These are phyloP conservation scores for Aspergillus tanneri DNA, from an alignment of 2,329 filamentous ascomycete species.

Conservation along the genomic window DNA sequence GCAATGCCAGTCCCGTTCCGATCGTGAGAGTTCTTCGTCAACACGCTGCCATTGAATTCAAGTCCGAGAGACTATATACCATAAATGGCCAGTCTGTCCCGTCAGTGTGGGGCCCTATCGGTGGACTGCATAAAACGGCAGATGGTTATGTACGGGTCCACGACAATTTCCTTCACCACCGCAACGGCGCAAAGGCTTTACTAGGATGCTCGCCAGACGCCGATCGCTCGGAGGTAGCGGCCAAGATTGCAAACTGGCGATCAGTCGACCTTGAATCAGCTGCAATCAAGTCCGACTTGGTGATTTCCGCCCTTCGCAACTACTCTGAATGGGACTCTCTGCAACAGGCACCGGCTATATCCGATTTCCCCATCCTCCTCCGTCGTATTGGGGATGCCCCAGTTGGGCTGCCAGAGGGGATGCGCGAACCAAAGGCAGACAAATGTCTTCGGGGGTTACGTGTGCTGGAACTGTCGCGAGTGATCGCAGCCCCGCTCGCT, in stretches of 20 bases:
- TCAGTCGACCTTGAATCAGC: constrained; percentile 51
- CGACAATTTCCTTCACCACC: constrained; percentile 55
- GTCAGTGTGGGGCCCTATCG: constrained; percentile 46
- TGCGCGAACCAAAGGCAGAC: constrained; percentile 15
- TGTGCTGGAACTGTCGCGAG: constrained; percentile 39
- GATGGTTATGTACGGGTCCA: constrained; percentile 58
- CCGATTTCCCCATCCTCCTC: constrained; percentile 50
- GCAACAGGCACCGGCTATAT: constrained; percentile 48
- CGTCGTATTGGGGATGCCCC: constrained; percentile 31
- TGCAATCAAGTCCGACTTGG: constrained; percentile 43
- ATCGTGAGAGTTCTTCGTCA: constrained; percentile 45
- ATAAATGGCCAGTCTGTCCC: constrained; percentile 41
- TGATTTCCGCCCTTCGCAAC: constrained; percentile 52
- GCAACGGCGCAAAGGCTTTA: constrained; percentile 44
- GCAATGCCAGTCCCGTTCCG: constrained; percentile 32
- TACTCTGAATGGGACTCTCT: constrained; percentile 53
- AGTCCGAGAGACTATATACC: constrained; percentile 52
- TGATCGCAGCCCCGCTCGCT: constrained; percentile 41
- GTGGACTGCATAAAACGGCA: constrained; percentile 52
- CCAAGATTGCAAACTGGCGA: constrained; percentile 42
- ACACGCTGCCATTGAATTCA: constrained; percentile 55
- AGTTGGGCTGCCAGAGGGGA: constrained; percentile 8
- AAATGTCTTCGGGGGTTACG: constrained; percentile 44
- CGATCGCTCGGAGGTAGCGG: constrained; percentile 41
- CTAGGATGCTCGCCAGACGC: constrained; percentile 41